Evolutionary conservation across 139 green algal species (phyloP), one percentile per base, ranked within the genome.

Genomic region (Deuterostichococcus epilithicus): DNA sequence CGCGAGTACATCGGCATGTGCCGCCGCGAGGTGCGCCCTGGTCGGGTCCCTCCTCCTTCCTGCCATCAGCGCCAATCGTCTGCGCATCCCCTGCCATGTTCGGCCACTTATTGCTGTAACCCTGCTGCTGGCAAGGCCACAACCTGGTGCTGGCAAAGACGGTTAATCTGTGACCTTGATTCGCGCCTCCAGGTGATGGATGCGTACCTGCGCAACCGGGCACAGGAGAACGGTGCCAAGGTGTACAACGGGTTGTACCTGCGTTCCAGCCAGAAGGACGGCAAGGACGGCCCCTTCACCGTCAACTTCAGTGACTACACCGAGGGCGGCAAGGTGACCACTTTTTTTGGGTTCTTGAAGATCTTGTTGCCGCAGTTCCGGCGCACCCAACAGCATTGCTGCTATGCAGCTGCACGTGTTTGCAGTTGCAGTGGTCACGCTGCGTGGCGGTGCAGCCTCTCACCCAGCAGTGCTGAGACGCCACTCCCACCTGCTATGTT

Each of bases 1-100:
- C 94, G 90, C 39, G 96, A 99, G 89, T 99, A 97, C 90, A 99
- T 99, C 76, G 96, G 96, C 78, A 98, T 99, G 95, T 96, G 90
- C 90, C 91, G 95, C 60, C 91, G 94, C 52, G 92, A 96, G 86
- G 90, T 84, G 70, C 32, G 69, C 35, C 1, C 30, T 18, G 32
- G 34, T 39, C 37, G 6, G 22, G 1, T 5, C 45, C 36, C 25
- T 47, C 25, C 74, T 60, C 23, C 3, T 58, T 32, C 8, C 42
- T 18, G 4, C 30, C 0, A 52, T 63, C 42, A 34, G 5, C 28
- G 6, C 52, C 45, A 20, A 69, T 39, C 28, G 15, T 60, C 23
- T 18, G 8, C 5, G 5, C 74, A 10, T 63, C n/a, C n/a, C n/a
- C 52, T n/a, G 20, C 52, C 20, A 66, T 66, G 52, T 66, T 66